Conservation (phyloP, 768 basidiomycete genomes). For the Coprinopsis sp. region DNA sequence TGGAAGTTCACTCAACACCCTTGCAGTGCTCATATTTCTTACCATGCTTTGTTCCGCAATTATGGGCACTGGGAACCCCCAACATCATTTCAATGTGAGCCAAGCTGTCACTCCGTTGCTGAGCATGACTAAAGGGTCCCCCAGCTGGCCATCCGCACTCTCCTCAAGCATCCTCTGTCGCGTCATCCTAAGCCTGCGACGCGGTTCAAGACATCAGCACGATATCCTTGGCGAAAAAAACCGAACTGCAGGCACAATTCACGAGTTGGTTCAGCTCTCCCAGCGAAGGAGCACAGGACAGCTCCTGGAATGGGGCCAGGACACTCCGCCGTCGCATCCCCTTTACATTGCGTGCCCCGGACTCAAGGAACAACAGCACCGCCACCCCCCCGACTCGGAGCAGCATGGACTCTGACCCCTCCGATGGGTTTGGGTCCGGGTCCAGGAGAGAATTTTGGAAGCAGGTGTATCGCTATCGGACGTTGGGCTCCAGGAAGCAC, state of each 20-base stretch:
- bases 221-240: not conserved
- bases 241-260: constrained; percentile 1
- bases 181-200: constrained; percentile 7
- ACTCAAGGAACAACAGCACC: too few relatives aligned
- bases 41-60: constrained; percentile 7
- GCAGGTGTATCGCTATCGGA: too few relatives aligned
- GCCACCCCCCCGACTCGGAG: too few relatives aligned
- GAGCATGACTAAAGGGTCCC: not conserved
- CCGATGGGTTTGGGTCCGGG: too few relatives aligned
- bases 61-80: constrained; percentile 3
- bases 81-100: constrained; percentile 6
- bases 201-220: not conserved
- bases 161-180: constrained; percentile 5
- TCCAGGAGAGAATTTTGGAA: too few relatives aligned
- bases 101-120: not conserved
- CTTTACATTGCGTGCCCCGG: too few relatives aligned
- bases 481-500: too few relatives aligned
- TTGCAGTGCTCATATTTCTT: constrained; percentile 1
- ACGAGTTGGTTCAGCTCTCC: constrained; percentile 3
- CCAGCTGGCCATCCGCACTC: constrained; percentile 5
- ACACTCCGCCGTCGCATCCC: too few relatives aligned
- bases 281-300: too few relatives aligned
- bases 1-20: not conserved
- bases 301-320: too few relatives aligned
- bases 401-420: too few relatives aligned